These are phyloP conservation scores for Buxus sempervirens DNA, from an alignment of 164 flowering plant species.

Conservation along the genomic window DNA sequence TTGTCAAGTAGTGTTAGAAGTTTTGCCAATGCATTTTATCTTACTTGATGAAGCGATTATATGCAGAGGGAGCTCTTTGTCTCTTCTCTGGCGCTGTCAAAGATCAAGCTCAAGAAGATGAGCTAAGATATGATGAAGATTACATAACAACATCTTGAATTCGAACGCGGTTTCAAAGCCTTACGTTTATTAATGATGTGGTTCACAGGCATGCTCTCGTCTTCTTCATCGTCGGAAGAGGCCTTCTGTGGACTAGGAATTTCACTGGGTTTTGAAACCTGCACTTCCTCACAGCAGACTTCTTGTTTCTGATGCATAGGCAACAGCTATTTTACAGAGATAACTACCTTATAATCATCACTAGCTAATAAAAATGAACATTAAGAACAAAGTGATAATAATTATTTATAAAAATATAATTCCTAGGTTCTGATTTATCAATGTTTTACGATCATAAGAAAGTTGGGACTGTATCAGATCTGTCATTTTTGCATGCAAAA, in stretches of 20 bases:
- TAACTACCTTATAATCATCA: not conserved
- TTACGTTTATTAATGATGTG: slow-evolving; percentile 62
- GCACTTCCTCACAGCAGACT: slow-evolving; percentile 25
- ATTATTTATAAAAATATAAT: no score
- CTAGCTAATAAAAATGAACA: not conserved
- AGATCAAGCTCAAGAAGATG: not conserved
- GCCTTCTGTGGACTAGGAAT: slow-evolving; percentile 26
- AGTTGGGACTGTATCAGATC: no score
- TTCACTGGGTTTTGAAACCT: slow-evolving; percentile 21
- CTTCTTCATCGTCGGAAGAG: slow-evolving; percentile 45
- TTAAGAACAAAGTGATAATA: no score
- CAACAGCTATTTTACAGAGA: not conserved
- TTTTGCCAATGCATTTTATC: not conserved
- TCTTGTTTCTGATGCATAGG: slow-evolving; percentile 33
- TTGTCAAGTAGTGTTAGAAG: no score
- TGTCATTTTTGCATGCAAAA: no score
- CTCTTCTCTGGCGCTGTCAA: slow-evolving; percentile 83
- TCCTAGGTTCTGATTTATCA: no score
- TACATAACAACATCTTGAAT: no score
- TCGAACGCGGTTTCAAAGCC: not conserved
- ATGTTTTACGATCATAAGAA: no score
- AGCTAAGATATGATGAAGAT: no score
- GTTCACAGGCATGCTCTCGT: slow-evolving; percentile 24
- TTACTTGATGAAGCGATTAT: slow-evolving; percentile 86
- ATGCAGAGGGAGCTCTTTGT: slow-evolving; percentile 85